Percentiles rank a stretch among this genome's conserved stretches.
Evolutionary conservation across 1,139 yeast genomes (phyloP).

Genomic region (Kurtzmaniella quercitrusa): DNA sequence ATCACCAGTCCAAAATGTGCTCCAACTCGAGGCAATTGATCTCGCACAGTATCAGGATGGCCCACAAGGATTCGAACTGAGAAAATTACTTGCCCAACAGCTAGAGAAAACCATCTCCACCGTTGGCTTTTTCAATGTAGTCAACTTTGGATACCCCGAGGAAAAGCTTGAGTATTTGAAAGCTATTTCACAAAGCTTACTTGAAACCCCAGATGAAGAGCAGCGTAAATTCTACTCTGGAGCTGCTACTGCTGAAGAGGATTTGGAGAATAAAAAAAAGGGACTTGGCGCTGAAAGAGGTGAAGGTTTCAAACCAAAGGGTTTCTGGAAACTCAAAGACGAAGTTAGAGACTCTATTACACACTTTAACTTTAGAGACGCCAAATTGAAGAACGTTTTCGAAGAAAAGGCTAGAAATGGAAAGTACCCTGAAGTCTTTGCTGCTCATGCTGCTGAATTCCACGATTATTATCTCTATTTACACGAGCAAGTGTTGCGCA

Average conservation of each 20-base stretch:
- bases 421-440: slow-evolving; percentile 34
- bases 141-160: slow-evolving; percentile 31
- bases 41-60: slow-evolving; percentile 32
- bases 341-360: slow-evolving; percentile 39
- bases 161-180: slow-evolving; percentile 26
- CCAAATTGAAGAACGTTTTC: slow-evolving; percentile 24
- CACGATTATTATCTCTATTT: slow-evolving; percentile 29
- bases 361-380: slow-evolving; percentile 36
- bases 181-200: slow-evolving; percentile 33
- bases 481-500: slow-evolving; percentile 30
- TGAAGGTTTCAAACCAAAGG: slow-evolving; percentile 43
- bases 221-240: slow-evolving; percentile 39
- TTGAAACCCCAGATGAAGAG: slow-evolving; percentile 38
- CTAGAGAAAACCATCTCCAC: slow-evolving; percentile 36
- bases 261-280: slow-evolving; percentile 11
- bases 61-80: slow-evolving; percentile 19
- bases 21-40: slow-evolving; percentile 33
- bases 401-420: slow-evolving; percentile 9
- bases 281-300: slow-evolving; percentile 42
- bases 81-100: slow-evolving; percentile 27
- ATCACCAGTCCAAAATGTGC: slow-evolving; percentile 10
- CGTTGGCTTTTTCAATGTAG: slow-evolving; percentile 42
- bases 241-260: slow-evolving; percentile 28
- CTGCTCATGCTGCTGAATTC: slow-evolving; percentile 28
- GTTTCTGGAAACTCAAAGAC: slow-evolving; percentile 37